Evolutionary conservation across 495 filamentous ascomycete species (phyloP), one percentile per base, ranked within the genome.

Genomic region (Xylaria bambusicola): DNA sequence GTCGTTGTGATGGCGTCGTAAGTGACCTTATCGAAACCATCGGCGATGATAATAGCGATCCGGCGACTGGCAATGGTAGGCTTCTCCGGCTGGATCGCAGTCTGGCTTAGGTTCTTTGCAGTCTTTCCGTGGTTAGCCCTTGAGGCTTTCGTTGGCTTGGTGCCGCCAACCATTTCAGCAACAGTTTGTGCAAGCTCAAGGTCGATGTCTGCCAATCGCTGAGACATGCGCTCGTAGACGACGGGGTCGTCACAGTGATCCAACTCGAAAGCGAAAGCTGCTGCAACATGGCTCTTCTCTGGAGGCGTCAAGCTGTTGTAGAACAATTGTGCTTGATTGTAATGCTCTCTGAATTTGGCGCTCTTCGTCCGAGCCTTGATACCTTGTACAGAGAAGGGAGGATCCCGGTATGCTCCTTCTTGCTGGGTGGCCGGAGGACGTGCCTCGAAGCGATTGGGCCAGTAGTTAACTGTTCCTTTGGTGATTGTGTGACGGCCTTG

Each of bases 161-260:
- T 80, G 2, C 79, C 88, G 48, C 91, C 91, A 2, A 90, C 88
- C 62, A 83, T 80, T 46, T 82, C 81, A 0, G 88, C 86, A 8
- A 93, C 89, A 2, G 76, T 74, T 69, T 88, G 79, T 0, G 91
- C 89, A 3, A 96, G 85, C 1, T 77, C 76, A 1, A 92, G 71
- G 60, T 91, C 88, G 63, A 94, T 90, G 7, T 90, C 85, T 3
- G 84, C 75, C 4, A 94, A 75, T 21, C 92, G 86, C 48, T 87
- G 74, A 3, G 80, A 78, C 76, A 94, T 85, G 64, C 87, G 82
- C 52, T 84, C 78, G 67, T 93, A 95, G 20, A 96, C 91, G 23
- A 89, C 65, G 0, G 87, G 86, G 47, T 96, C 91, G 45, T 95
- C 91, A 71, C 92, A 96, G 73, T 96, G 92, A 65, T 92, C 89